A percentile compares a stretch with the other conserved stretches of the same genome.
phyloP scores from a whole-genome alignment of 345 rosid genomes.

The Salix purpurea region DNA sequence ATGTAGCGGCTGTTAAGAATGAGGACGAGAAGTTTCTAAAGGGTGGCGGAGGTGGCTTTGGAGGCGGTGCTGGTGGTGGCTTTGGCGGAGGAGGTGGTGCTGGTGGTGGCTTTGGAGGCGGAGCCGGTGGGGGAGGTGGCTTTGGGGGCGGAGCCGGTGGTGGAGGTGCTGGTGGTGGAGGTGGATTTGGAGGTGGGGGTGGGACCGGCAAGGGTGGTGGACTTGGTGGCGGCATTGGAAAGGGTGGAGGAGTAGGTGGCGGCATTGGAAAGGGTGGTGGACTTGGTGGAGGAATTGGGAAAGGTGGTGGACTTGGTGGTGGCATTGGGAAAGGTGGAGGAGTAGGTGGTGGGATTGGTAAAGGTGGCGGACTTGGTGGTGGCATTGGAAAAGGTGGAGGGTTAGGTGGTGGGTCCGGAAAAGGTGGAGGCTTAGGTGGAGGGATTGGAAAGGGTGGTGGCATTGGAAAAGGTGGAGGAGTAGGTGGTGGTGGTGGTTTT shows the following conservation, averaged over 20 bases:
- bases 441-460: conserved; percentile 25
- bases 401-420: conserved; percentile 1
- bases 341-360: conserved; percentile 15
- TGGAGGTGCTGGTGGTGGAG: conserved; percentile 3
- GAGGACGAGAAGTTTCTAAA: conserved; percentile 21
- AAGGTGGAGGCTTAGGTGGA: conserved; percentile 12
- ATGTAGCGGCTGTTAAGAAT: conserved; percentile 17
- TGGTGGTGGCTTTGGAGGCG: conserved; percentile 1
- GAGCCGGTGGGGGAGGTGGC: not conserved
- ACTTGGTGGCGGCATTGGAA: conserved; percentile 4
- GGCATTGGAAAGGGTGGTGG: conserved; percentile 25
- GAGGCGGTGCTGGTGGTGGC: conserved; percentile 5
- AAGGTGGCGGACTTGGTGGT: conserved; percentile 36
- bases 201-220: conserved; percentile 26
- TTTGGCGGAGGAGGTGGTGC: not conserved
- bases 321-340: conserved; percentile 15
- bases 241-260: conserved; percentile 18
- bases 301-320: conserved; percentile 10
- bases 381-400: conserved; percentile 30
- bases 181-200: conserved; percentile 6
- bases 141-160: not conserved
- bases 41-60: not conserved
- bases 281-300: not conserved
- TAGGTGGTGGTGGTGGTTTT: conserved; percentile 7
- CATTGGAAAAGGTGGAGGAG: not conserved